These are phyloP conservation scores for Jackrogersella minutella DNA, from an alignment of 495 filamentous ascomycete species.

Conservation along the genomic window DNA sequence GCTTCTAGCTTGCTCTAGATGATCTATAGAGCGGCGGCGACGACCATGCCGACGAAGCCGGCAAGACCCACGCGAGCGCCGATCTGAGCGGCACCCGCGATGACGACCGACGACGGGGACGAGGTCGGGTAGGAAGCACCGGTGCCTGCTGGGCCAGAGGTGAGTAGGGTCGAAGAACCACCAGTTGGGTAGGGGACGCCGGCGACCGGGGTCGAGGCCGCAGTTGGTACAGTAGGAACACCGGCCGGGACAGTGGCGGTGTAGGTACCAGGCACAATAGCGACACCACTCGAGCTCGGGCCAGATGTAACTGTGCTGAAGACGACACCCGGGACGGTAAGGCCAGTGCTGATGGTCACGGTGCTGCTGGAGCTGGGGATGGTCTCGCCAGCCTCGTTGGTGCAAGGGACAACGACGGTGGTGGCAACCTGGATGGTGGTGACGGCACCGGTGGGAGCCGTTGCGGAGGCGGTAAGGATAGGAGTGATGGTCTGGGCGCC, in stretches of 20 bases:
- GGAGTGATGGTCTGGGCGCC: slow-evolving; percentile 64
- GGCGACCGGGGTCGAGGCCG: slow-evolving; percentile 13
- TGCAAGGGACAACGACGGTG: slow-evolving; percentile 62
- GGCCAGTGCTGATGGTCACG: slow-evolving; percentile 62
- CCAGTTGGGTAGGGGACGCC: slow-evolving; percentile 41
- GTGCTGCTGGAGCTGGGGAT: slow-evolving; percentile 64
- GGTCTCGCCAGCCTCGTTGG: slow-evolving; percentile 55
- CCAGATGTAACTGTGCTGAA: slow-evolving; percentile 66
- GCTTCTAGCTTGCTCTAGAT: not conserved
- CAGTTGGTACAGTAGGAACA: slow-evolving; percentile 15
- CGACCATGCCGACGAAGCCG: slow-evolving; percentile 33
- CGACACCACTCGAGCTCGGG: slow-evolving; percentile 52
- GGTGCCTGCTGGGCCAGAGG: slow-evolving; percentile 40
- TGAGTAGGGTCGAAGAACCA: slow-evolving; percentile 35
- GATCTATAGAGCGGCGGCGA: slow-evolving; percentile 49
- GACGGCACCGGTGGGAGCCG: slow-evolving; percentile 55
- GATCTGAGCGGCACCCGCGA: slow-evolving; percentile 47
- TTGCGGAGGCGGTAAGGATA: slow-evolving; percentile 62
- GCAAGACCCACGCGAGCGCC: slow-evolving; percentile 51
- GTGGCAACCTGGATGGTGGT: slow-evolving; percentile 68
- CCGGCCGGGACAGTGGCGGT: slow-evolving; percentile 32
- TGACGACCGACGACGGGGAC: slow-evolving; percentile 40
- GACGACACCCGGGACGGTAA: slow-evolving; percentile 77
- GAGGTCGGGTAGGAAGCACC: slow-evolving; percentile 41
- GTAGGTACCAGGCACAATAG: slow-evolving; percentile 59